Base-by-base conservation (phyloP, 345 rosid genomes). In the Gossypium arboreum region DNA sequence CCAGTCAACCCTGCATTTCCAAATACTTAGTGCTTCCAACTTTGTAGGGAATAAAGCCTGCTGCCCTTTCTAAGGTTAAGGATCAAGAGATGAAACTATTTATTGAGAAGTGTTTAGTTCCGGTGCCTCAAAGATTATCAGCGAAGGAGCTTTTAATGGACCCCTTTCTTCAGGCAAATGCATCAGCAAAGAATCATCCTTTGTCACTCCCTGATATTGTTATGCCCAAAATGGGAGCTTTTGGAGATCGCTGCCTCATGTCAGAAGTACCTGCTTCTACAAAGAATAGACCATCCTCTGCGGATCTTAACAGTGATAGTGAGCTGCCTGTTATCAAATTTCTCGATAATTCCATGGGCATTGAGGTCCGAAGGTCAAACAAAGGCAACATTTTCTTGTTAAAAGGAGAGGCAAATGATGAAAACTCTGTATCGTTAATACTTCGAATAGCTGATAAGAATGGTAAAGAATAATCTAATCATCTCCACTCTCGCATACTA, bases 21-120 rank as follows among this genome's bases (percentile, higher is more conserved):
- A 72, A 27, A 67, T 60, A 45, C 66, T 76, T 52, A 12, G 15
- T 73, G 44, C 76, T 68, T 73, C 79, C 56, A 47, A 75, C 73
- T 43, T 56, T 71, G 12, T 61, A 93, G 98, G 98, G 99, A 43
- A 83, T 92, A 82, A 93, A 88, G 81, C 98, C 97, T 39, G 97
- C 94, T 71, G 85, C 93, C 16, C 94, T 91, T 68, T 69, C 89
- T 71, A 90, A 84, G 81, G 89, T 93, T 74, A 87, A 84, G 76
- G 94, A 93, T 71, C 86, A 85, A 41, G 88, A 85, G 63, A 88
- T 95, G 61, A 91, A 87, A 79, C 77, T 47, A 59, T 90, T 95
- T 78, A 91, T 95, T 75, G 98, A 95, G 83, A 93, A 91, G 84
- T 95, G 98, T 76, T 77, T 95, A 29, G 88, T 90, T 69, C 91